Evolutionary conservation across 352 stramenopile genomes (phyloP).

Genomic region (Peronospora destructor): DNA sequence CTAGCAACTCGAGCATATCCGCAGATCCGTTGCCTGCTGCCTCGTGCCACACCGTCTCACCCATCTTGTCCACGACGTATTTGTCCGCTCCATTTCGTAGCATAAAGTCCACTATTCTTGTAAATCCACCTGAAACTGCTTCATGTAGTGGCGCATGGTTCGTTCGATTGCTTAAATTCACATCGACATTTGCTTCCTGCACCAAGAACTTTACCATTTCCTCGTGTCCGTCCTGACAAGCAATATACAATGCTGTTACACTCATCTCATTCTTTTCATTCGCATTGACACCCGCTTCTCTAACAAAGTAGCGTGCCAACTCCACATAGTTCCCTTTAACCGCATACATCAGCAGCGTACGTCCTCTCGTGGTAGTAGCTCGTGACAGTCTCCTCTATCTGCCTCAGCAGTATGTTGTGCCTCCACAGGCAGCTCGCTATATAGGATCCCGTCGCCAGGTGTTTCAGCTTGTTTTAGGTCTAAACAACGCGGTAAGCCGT

Average conservation of each 20-base stretch:
- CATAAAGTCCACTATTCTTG: slow-evolving; percentile 39
- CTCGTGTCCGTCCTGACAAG: slow-evolving; percentile 44
- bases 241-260: slow-evolving; percentile 64
- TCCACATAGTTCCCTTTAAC: slow-evolving; percentile 57
- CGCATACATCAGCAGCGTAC: slow-evolving; percentile 74
- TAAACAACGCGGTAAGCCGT: too few species aligned
- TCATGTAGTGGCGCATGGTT: slow-evolving; percentile 58
- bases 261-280: slow-evolving; percentile 79
- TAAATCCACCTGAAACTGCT: slow-evolving; percentile 50
- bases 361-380: slow-evolving; percentile 64
- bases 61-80: slow-evolving; percentile 66
- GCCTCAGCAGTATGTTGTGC: too few species aligned
- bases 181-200: slow-evolving; percentile 34
- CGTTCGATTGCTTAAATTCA: slow-evolving; percentile 63
- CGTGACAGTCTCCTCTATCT: too few species aligned
- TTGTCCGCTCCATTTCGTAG: slow-evolving; percentile 55
- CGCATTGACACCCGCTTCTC: slow-evolving; percentile 43
- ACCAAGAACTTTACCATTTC: slow-evolving; percentile 46
- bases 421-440: too few species aligned
- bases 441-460: too few species aligned
- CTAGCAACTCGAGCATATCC: slow-evolving; percentile 53
- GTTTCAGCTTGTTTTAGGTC: too few species aligned
- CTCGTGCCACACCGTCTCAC: slow-evolving; percentile 77
- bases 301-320: slow-evolving; percentile 37
- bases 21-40: slow-evolving; percentile 54